A percentile compares a stretch with the other conserved stretches of the same genome.
Evolutionary conservation across 1,139 yeast genomes (phyloP).

Genomic region (Taphrina communis): DNA sequence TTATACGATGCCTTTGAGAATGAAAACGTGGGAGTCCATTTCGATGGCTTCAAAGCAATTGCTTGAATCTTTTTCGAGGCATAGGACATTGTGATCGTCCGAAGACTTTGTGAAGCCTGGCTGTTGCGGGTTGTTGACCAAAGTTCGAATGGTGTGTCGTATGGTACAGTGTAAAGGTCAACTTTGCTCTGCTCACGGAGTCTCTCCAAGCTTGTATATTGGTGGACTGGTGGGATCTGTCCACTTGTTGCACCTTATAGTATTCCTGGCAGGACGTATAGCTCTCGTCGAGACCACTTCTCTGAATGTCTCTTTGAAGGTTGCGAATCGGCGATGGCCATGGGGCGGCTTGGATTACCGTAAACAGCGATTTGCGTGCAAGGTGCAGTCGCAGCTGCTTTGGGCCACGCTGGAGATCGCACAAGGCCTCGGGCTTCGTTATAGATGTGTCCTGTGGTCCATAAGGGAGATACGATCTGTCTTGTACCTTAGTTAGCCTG

Average conservation of each 20-base stretch:
- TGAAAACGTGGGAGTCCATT: conserved; percentile 37
- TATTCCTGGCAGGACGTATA: too few relatives aligned
- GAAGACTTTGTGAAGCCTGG: not conserved
- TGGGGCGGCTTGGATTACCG: not conserved
- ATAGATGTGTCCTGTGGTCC: not conserved
- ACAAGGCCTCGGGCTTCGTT: not conserved
- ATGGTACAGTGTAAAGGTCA: too few relatives aligned
- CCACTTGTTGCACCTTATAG: too few relatives aligned
- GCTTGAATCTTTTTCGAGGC: conserved; percentile 35
- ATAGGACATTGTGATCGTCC: conserved; percentile 18
- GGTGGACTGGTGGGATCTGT: too few relatives aligned
- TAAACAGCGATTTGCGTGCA: not conserved
- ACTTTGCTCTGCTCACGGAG: too few relatives aligned
- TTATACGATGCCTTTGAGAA: conserved; percentile 30
- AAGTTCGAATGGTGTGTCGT: too few relatives aligned
- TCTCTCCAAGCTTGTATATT: too few relatives aligned
- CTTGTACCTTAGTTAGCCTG: too few relatives aligned
- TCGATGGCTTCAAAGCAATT: conserved; percentile 35
- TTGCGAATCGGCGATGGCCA: too few relatives aligned
- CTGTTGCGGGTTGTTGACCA: too few relatives aligned
- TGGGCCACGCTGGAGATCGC: not conserved
- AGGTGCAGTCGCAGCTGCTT: not conserved
- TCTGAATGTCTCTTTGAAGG: too few relatives aligned
- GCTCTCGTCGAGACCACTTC: too few relatives aligned
- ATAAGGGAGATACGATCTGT: not conserved